A percentile compares a stretch with the other conserved stretches of the same genome.
These are phyloP conservation scores for Ustilago curta DNA, from an alignment of 1,284 basidiomycete genomes.

Conservation along the genomic window DNA sequence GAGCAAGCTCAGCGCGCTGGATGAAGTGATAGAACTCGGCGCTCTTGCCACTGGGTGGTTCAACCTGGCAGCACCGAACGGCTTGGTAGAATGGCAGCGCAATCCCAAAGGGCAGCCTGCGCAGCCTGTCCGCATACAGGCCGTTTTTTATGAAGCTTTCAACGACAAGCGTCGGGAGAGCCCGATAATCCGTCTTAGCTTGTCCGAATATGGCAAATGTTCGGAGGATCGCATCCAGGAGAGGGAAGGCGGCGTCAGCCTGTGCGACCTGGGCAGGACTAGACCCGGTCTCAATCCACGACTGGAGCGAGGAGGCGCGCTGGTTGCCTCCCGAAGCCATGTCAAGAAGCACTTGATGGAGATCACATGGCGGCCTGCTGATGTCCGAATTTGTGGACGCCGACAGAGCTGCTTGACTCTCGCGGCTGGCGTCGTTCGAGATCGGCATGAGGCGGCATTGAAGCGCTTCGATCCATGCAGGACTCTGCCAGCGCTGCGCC, in stretches of 20 bases:
- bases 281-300: conserved; percentile 12
- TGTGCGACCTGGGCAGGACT: background rate
- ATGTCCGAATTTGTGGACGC: background rate
- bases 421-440: background rate
- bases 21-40: conserved; percentile 79
- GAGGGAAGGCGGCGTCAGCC: conserved; percentile 12
- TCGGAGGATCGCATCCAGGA: conserved; percentile 17
- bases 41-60: conserved; percentile 80
- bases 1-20: conserved; percentile 80
- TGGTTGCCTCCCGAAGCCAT: conserved; percentile 2
- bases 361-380: conserved; percentile 12
- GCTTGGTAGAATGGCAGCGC: conserved; percentile 85
- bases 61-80: conserved; percentile 81
- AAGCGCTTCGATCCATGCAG: conserved; percentile 19
- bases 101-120: conserved; percentile 76
- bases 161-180: conserved; percentile 72
- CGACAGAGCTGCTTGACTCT: too few species aligned
- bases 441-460: conserved; percentile 5
- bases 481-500: conserved; percentile 2
- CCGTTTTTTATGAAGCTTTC: conserved; percentile 74
- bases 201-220: conserved; percentile 19
- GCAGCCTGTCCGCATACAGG: conserved; percentile 73
- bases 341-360: conserved; percentile 19
- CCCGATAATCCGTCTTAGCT: background rate
- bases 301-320: conserved; percentile 1